Base-by-base conservation (phyloP, 768 basidiomycete species). In the Trametes cubensis region DNA sequence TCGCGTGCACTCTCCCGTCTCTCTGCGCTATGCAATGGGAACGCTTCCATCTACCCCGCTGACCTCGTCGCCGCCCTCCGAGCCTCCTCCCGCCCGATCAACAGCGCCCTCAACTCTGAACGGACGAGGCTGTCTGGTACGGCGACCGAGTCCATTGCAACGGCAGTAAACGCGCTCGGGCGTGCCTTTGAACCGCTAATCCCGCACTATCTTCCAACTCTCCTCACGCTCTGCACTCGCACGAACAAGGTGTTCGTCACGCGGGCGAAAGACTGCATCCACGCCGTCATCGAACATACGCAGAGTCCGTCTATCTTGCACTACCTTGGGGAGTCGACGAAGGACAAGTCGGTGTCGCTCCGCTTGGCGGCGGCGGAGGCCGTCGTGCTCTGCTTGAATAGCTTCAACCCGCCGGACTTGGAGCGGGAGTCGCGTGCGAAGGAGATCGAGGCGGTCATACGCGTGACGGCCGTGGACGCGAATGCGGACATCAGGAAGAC, bases 231-330 rank as follows among this genome's bases (percentile, higher is more conserved):
- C 23, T 91, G 89, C 64, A 79, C 84, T 18, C 84, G 90, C 21
- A 81, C 92, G 20, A 94, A 89, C 79, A 94, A 92, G 73, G 84
- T 94, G 49, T 84, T 90, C 68, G 75, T 86, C 66, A 81, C 79
- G 45, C 87, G 91, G 34, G 87, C 89, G 1, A 83, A 80, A 62
- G 70, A 79, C 0, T 85, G 84, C 66, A 81, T 93, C 45, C 70
- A 81, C 44, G 69, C 79, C 23, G 81, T 92, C 61, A 80, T 93
- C 46, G 85, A 89, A 66, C 72, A 80, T 48, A 88, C 90, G 0
- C 90, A 89, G 62, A 80, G 87, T 11, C 83, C 89, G 1, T 72
- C 80, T 13, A 79, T 93, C 60, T 74, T 92, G 4, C 75, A 87
- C 0, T 81, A 85, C 66, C 79, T 94, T 20, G 70, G 81, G 5